Base-by-base conservation (phyloP, 148 eudicot species). In the Arbutus unedo region DNA sequence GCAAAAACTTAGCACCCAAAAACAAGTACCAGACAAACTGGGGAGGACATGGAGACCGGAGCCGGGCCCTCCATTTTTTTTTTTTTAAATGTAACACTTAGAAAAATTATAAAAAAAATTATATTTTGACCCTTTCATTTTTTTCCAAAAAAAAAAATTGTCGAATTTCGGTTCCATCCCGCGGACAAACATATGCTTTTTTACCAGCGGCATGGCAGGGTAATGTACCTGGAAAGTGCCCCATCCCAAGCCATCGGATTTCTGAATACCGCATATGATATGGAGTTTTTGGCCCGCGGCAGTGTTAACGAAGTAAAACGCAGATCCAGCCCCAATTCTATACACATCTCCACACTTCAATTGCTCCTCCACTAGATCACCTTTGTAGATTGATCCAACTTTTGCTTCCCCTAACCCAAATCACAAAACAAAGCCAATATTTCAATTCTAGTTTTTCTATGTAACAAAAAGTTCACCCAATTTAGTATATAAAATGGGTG, bases 331-430 rank as follows among this genome's bases (percentile, higher is more conserved):
- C 8, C 81, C 88, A 41, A 96, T 88, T 85, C 92, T 86, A 78
- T 96, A 96, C 15, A 96, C 87, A 84, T 96, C 99, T 82, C 99
- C 99, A 5, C 82, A 76, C 83, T 81, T 90, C 79, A 96, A 57
- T n/a, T 19, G 21, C 82, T 83, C 85, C 73, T 92, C 98, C 60
- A 79, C 95, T 7, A 92, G 45, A 31, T 90, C 88, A 67, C 93
- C 95, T 16, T 92, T 87, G 74, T 88, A 89, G n/a, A 96, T 96
- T 66, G 88, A 81, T 16, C 98, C 99, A n/a, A 96, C 49, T 81
- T 84, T 88, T 3, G 97, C 99, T 79, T 92, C 98, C 44, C 99
- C 99, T 96, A 86, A 41, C 43, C 62, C 81, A 0, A 53, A 83
- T 1, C 59, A 4, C 67, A 81, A 23, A 44, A 60, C 9, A 3